Conservation (phyloP, 306 rosid genomes). For the Quercus bicolor region DNA sequence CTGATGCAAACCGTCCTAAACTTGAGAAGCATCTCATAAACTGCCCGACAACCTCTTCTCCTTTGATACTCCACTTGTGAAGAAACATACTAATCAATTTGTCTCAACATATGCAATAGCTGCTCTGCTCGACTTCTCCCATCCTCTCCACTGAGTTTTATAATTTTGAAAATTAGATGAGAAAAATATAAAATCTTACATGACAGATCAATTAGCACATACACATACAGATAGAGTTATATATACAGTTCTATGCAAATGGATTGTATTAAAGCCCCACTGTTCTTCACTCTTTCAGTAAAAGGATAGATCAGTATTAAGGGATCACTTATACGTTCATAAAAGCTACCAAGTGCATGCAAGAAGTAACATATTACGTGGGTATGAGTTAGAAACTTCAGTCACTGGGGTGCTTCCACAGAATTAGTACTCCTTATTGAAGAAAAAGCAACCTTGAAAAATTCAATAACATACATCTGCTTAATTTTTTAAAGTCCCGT, state of each 20-base stretch:
- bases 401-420: background rate
- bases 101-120: constrained; percentile 79
- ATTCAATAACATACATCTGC: background rate
- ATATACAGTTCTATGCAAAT: background rate
- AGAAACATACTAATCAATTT: constrained; percentile 85
- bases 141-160: constrained; percentile 83
- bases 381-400: background rate
- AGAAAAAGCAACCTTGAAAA: background rate
- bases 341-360: background rate
- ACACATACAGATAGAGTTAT: background rate
- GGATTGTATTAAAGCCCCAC: background rate
- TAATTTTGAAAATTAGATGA: constrained; percentile 30
- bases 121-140: constrained; percentile 98
- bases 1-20: constrained; percentile 77
- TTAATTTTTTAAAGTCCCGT: background rate
- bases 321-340: background rate
- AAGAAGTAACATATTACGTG: background rate
- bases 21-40: constrained; percentile 91
- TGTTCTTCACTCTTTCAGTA: background rate
- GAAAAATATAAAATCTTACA: background rate
- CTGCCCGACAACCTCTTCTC: constrained; percentile 93
- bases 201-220: constrained; percentile 8
- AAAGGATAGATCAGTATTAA: background rate
- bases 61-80: constrained; percentile 85
- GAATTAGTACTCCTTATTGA: background rate